Evolutionary conservation across 768 basidiomycete genomes (phyloP), one percentile per base, ranked within the genome.

Genomic region (Sarcomyxa edulis): DNA sequence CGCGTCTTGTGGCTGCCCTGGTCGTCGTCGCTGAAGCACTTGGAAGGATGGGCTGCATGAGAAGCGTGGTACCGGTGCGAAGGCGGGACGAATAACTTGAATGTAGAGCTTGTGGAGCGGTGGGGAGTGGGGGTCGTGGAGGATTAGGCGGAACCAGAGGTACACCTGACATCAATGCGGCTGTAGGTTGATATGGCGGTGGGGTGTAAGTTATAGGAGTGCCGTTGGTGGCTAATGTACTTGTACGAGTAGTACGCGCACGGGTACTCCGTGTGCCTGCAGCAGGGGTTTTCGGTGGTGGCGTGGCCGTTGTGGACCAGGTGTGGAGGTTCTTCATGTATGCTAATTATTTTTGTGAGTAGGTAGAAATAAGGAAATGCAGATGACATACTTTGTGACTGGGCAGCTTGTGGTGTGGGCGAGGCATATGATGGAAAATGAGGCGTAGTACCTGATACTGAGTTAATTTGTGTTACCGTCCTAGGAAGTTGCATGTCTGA

Each of bases 1-100:
- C 78, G 14, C 83, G 72, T 35, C 84, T 71, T 27, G 69, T 72
- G 2, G 73, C 60, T 1, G 69, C 55, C n/a, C 76, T 67, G 1
- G 60, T 54, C 22, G 52, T 50, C 3, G 61, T 58, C 6, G 68
- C 48, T 1, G 76, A 53, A 6, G 72, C 47, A n/a, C 65, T 47
- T 4, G 64, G 49, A 32, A 71, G 45, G 49, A 90, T 77, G 14
- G 96, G 96, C 53, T 99, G 96, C 61, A 98, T 74, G 48, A 99
- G 78, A 5, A 92, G 77, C 0, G 90, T 85, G 3, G 84, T 73
- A 11, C 96, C 96, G 0, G 95, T 94, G 18, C 87, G 81, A 36
- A 98, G 65, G n/a, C 95, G 76, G 5, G 93, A 86, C 0, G 92
- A 68, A 56, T 96, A 98, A 2, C 89, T 85, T 0, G 90, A 84